Conservation (phyloP, 106 monocot genomes). For the Dioscorea dumetorum region DNA sequence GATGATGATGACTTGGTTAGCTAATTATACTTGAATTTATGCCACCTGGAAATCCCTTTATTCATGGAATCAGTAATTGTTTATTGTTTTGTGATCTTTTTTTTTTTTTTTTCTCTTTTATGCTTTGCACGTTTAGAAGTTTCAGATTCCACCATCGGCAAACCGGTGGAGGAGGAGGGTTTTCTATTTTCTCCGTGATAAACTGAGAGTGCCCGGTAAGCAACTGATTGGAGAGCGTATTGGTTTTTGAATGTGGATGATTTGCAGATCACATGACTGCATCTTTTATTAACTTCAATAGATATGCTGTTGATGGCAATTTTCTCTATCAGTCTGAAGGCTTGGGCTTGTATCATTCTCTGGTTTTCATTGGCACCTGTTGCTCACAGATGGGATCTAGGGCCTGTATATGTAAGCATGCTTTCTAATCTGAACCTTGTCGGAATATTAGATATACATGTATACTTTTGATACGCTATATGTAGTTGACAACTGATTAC, state of each 20-base stretch:
- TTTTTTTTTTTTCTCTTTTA: neutral
- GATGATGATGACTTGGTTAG: constrained; percentile 78
- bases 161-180: constrained; percentile 64
- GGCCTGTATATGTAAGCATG: constrained; percentile 82
- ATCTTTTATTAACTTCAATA: constrained; percentile 29
- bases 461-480: too few relatives aligned
- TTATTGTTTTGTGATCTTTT: neutral
- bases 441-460: too few relatives aligned
- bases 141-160: constrained; percentile 70
- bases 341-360: constrained; percentile 57
- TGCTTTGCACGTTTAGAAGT: constrained; percentile 44
- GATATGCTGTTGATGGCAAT: constrained; percentile 86
- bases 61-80: neutral
- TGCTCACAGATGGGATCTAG: constrained; percentile 76
- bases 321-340: constrained; percentile 78
- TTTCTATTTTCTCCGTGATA: constrained; percentile 66
- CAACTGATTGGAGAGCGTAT: neutral
- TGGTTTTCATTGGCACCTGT: constrained; percentile 92
- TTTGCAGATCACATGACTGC: constrained; percentile 14
- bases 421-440: neutral
- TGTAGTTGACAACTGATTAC: too few relatives aligned
- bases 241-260: neutral
- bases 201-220: constrained; percentile 83
- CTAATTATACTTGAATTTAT: neutral
- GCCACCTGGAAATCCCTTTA: neutral